Conservation (phyloP, 495 filamentous ascomycete species). For the Neurospora sp. region DNA sequence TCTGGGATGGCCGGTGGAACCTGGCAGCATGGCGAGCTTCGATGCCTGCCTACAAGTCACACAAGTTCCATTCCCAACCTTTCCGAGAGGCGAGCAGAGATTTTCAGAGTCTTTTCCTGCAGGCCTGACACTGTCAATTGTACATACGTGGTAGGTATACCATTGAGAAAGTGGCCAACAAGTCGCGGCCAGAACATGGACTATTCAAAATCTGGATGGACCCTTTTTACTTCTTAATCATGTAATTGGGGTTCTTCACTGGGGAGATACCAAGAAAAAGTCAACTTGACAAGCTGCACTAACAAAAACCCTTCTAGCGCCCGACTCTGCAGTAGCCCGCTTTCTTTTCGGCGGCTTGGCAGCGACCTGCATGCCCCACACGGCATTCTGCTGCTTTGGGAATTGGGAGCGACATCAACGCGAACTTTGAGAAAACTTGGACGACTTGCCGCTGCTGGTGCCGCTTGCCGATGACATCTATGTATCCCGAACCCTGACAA, state of each 20-base stretch:
- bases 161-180: not conserved
- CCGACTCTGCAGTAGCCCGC: not conserved
- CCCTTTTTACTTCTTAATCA: not conserved
- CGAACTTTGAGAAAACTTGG: not conserved
- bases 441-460: not conserved
- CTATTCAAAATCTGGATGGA: not conserved
- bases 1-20: not conserved
- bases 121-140: not conserved
- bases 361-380: not conserved
- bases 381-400: not conserved
- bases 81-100: not conserved
- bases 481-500: not conserved
- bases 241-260: not conserved
- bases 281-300: not conserved
- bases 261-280: not conserved
- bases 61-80: not conserved
- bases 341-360: not conserved
- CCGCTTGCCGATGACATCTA: not conserved
- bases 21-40: not conserved
- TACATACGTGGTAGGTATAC: not conserved
- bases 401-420: not conserved
- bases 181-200: not conserved
- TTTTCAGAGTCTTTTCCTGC: not conserved
- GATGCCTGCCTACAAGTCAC: not conserved
- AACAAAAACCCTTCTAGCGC: not conserved